Evolutionary conservation across 495 filamentous ascomycete genomes (phyloP).

Genomic region (Staphylotrichum tortipilum): DNA sequence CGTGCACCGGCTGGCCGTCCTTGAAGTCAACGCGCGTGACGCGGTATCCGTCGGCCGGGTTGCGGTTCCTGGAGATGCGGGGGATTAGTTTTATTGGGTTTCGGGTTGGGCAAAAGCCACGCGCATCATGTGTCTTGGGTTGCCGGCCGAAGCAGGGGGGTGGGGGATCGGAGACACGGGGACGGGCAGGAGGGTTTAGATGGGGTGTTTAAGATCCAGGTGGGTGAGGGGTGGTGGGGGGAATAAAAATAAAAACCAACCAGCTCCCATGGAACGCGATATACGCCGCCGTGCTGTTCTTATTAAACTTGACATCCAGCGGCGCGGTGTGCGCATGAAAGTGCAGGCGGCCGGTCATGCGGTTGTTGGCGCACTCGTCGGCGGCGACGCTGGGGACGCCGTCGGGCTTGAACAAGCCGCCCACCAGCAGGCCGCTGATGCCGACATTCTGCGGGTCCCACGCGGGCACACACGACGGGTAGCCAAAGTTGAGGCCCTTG

Average conservation of each 20-base stretch:
- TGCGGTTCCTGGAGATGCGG: constrained; percentile 39
- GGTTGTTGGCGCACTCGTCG: constrained; percentile 20
- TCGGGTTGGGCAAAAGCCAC: too few relatives aligned
- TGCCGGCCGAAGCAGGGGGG: too few relatives aligned
- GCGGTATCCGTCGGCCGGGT: constrained; percentile 38
- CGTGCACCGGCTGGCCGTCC: constrained; percentile 35
- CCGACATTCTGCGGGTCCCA: constrained; percentile 44
- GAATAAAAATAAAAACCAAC: constrained; percentile 22
- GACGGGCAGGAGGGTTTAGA: too few relatives aligned
- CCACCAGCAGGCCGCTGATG: constrained; percentile 30
- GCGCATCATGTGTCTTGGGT: too few relatives aligned
- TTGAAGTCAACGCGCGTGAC: constrained; percentile 38
- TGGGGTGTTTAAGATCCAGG: not conserved
- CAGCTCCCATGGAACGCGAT: constrained; percentile 52
- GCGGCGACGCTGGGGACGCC: constrained; percentile 15
- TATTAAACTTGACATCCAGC: constrained; percentile 44
- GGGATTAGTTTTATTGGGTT: too few relatives aligned
- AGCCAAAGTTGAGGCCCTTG: constrained; percentile 47
- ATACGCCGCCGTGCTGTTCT: constrained; percentile 33
- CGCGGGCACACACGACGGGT: constrained; percentile 53
- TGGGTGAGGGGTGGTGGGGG: not conserved
- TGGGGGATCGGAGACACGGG: too few relatives aligned
- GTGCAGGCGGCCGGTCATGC: constrained; percentile 37
- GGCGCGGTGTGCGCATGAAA: constrained; percentile 51
- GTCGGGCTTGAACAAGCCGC: constrained; percentile 37